Base-by-base conservation (phyloP, 441 rosid species). In the Croton setiger region DNA sequence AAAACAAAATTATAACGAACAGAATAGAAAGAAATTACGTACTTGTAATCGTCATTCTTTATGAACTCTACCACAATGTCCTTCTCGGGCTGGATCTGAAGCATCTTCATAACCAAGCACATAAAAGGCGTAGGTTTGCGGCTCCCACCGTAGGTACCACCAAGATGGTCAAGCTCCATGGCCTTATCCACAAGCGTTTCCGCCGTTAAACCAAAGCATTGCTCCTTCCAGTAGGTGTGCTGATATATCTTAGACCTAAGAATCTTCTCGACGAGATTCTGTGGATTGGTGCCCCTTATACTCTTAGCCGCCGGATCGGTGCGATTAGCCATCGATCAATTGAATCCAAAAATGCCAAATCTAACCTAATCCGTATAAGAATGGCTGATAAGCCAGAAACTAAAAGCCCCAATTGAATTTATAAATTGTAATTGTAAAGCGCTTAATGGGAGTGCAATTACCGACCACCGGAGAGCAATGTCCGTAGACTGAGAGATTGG, bases 121-220 rank as follows among this genome's bases (percentile, higher is more conserved):
- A 92, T 85, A 75, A 95, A 95, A 1, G 98, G 97, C 12, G 99
- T 86, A 35, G 98, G 99, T 66, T 88, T 90, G 4, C 92, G 88
- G 72, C 77, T 95, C 35, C 98, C 99, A 5, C 97, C 97, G 66
- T 61, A 81, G 35, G 97, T 89, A 2, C 98, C 95, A 4, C 99
- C 98, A 44, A 94, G 64, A 69, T 89, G 97, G 74, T 90, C 97
- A 39, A 95, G 95, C 82, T 92, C 98, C 98, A 95, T 92, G 44
- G 97, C 98, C 75, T 89, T 95, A 78, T 95, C 97, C 7, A 92
- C 99, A 1, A 95, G 82, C 4, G 99, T 90, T 87, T 92, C 99
- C 51, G 97, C 98, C 44, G 98, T 92, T 36, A 88, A 77, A 1
- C 99, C 97, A 56, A 94, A 94, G 71, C 98, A 92, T 49, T 92